Conservation (phyloP, 2,329 filamentous ascomycete genomes). For the Colletotrichum lindemuthianum region DNA sequence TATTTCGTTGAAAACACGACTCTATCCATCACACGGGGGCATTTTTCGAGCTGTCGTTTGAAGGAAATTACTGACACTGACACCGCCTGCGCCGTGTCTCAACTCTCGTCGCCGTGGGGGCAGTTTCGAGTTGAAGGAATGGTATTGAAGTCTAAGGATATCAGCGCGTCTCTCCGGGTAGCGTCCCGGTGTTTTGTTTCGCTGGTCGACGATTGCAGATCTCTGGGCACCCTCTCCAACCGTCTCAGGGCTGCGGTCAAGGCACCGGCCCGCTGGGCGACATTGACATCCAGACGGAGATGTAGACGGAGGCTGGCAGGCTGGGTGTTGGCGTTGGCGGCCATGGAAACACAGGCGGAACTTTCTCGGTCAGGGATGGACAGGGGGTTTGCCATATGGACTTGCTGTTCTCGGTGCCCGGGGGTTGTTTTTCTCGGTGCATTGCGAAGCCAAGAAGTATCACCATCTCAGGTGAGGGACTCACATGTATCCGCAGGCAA, state of each 20-base stretch:
- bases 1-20: constrained; percentile 13
- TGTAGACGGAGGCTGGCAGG: too few species aligned
- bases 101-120: not conserved
- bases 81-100: constrained; percentile 20
- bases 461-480: constrained; percentile 27
- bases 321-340: not conserved
- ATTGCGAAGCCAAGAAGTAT: constrained; percentile 33
- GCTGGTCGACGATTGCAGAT: constrained; percentile 28
- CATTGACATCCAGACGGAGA: not conserved
- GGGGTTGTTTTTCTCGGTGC: constrained; percentile 16
- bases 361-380: constrained; percentile 23
- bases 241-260: constrained; percentile 31
- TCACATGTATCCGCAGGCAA: constrained; percentile 28
- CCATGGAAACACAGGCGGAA: constrained; percentile 18
- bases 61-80: not conserved
- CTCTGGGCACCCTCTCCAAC: constrained; percentile 25
- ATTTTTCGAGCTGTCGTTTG: constrained; percentile 13
- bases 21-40: not conserved
- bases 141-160: constrained; percentile 20
- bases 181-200: constrained; percentile 15
- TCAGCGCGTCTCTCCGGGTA: constrained; percentile 9
- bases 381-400: not conserved
- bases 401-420: constrained; percentile 23
- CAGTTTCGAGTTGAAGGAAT: not conserved
- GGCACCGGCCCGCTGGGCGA: constrained; percentile 18